These are phyloP conservation scores for Nothophoma quercina DNA, from an alignment of 2,329 filamentous ascomycete genomes.

Conservation along the genomic window DNA sequence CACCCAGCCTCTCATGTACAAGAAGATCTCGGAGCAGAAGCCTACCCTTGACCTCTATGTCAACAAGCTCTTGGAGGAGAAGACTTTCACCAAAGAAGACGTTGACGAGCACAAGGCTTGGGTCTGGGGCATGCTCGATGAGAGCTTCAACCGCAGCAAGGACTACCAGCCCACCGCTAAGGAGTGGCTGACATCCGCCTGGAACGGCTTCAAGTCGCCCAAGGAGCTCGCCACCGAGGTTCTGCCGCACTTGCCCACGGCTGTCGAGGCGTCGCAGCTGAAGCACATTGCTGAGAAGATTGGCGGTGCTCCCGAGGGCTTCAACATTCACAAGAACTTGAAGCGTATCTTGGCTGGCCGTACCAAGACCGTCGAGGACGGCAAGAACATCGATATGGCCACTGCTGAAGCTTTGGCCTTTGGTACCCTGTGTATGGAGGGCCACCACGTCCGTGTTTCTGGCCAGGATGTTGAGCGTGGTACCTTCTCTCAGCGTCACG, in stretches of 20 bases:
- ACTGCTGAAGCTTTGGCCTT: constrained; percentile 97
- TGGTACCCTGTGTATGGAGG: constrained; percentile 87
- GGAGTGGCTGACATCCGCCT: constrained; percentile 98
- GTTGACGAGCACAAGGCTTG: constrained; percentile 99
- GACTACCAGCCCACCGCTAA: constrained; percentile 96
- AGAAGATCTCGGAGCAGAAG: constrained; percentile 86
- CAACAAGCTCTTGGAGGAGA: constrained; percentile 87
- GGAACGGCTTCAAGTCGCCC: constrained; percentile 99
- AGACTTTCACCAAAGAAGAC: constrained; percentile 96
- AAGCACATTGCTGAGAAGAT: constrained; percentile 85
- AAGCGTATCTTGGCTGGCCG: constrained; percentile 93
- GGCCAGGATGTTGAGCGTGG: constrained; percentile 99
- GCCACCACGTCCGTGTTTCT: constrained; percentile 95
- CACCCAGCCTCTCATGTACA: constrained; percentile 99
- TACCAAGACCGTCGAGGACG: constrained; percentile 90
- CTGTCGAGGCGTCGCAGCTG: constrained; percentile 74
- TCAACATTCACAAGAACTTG: constrained; percentile 90
- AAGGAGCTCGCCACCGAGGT: constrained; percentile 97
- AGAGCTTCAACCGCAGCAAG: constrained; percentile 96
- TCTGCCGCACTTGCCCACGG: constrained; percentile 88
- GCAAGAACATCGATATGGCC: constrained; percentile 95
- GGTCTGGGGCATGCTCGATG: constrained; percentile 99
- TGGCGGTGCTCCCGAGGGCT: constrained; percentile 79
- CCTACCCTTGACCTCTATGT: constrained; percentile 90
- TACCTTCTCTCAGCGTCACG: constrained; percentile 97